phyloP scores from a whole-genome alignment of 2,329 filamentous ascomycete species.

The Beauveria varroae region DNA sequence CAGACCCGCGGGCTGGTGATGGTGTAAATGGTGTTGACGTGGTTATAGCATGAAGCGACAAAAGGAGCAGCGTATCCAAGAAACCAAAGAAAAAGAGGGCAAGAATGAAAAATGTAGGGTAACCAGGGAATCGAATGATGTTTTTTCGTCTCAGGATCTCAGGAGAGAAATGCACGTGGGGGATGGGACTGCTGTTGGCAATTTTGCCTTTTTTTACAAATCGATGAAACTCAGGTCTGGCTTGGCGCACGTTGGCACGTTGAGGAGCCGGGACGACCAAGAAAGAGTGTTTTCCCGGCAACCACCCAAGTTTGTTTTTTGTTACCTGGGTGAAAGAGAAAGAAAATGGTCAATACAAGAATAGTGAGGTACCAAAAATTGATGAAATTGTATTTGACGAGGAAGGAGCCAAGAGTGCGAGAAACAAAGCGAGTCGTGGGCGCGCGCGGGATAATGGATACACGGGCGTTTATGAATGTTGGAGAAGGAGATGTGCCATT shows the following conservation, averaged over 20 bases:
- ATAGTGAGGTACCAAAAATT: background rate
- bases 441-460: background rate
- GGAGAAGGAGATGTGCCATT: too few relatives aligned
- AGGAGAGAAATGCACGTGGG: background rate
- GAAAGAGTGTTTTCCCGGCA: background rate
- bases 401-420: background rate
- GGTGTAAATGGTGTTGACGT: background rate
- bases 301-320: background rate
- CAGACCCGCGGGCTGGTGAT: background rate
- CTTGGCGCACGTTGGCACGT: background rate
- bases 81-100: background rate
- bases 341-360: background rate
- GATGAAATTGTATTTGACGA: background rate
- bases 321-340: background rate
- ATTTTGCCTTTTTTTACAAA: background rate
- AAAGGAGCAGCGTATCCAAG: constrained; percentile 13
- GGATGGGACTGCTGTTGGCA: background rate
- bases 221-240: background rate
- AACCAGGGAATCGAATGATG: background rate
- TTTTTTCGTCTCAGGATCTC: background rate
- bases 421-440: background rate
- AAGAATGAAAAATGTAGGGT: background rate
- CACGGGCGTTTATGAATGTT: background rate
- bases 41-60: background rate
- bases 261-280: background rate